These are phyloP conservation scores for Whalleya microplaca DNA, from an alignment of 2,329 filamentous ascomycete genomes.

Conservation along the genomic window DNA sequence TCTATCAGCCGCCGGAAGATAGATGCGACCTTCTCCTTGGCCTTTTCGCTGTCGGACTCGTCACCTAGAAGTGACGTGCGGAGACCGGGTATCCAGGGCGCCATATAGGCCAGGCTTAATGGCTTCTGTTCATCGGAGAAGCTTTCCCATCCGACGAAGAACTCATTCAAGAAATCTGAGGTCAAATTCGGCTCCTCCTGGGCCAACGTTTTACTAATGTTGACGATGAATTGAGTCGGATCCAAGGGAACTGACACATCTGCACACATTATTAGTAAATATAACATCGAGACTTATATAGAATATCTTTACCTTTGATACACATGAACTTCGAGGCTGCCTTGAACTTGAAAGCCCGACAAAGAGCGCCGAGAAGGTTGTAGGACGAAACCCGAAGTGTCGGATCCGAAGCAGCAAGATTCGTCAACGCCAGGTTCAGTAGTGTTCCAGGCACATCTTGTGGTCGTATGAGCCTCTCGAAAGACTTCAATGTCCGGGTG, in stretches of 20 bases:
- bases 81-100: constrained; percentile 67
- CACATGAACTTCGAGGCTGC: constrained; percentile 64
- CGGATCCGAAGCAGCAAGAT: constrained; percentile 65
- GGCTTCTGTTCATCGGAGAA: constrained; percentile 70
- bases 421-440: constrained; percentile 68
- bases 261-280: constrained; percentile 34
- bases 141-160: constrained; percentile 73
- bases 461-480: constrained; percentile 67
- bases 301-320: constrained; percentile 54
- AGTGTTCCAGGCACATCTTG: constrained; percentile 73
- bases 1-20: constrained; percentile 71
- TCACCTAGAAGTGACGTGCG: constrained; percentile 61
- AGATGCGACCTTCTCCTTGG: constrained; percentile 64
- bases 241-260: constrained; percentile 67
- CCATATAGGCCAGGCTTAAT: constrained; percentile 70
- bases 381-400: constrained; percentile 66
- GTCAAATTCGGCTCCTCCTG: constrained; percentile 68
- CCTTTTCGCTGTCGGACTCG: constrained; percentile 67
- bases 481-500: constrained; percentile 60
- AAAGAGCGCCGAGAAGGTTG: constrained; percentile 68
- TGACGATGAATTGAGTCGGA: constrained; percentile 66
- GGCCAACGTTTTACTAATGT: constrained; percentile 67
- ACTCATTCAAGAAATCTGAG: constrained; percentile 72
- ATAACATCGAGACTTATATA: not conserved
- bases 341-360: constrained; percentile 69